These are phyloP conservation scores for Leishmania major DNA, from an alignment of 208 protist genomes.

Conservation along the genomic window DNA sequence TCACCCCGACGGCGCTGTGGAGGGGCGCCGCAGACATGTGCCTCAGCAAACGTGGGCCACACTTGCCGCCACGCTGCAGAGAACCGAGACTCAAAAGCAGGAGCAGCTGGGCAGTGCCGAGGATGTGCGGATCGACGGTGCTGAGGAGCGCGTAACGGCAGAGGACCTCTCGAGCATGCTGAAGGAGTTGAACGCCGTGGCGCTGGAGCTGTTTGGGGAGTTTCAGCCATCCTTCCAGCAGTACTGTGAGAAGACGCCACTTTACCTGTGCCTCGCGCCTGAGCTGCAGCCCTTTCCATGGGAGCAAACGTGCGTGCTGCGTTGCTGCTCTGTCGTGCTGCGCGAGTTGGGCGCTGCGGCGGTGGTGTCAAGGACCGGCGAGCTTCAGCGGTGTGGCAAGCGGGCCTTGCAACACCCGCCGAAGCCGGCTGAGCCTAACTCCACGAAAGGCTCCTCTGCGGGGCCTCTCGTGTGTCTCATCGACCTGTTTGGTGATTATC, in stretches of 20 bases:
- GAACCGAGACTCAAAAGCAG: conserved; percentile 14
- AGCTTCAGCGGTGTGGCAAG: conserved; percentile 11
- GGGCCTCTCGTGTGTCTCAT: conserved; percentile 46
- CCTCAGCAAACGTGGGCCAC: conserved; percentile 18
- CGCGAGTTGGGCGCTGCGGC: conserved; percentile 58
- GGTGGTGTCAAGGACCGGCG: conserved; percentile 41
- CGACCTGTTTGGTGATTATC: conserved; percentile 70
- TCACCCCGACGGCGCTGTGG: conserved; percentile 50
- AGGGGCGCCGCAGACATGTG: conserved; percentile 38
- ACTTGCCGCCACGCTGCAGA: conserved; percentile 27
- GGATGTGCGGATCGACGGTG: conserved; percentile 6
- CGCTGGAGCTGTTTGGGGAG: conserved; percentile 42
- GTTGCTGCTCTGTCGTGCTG: conserved; percentile 46
- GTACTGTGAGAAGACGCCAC: conserved; percentile 37
- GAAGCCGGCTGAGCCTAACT: background rate
- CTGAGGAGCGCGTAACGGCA: conserved; percentile 38
- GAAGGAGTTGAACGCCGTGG: conserved; percentile 16
- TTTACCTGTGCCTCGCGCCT: conserved; percentile 77
- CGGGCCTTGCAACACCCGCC: conserved; percentile 12
- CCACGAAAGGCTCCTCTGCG: conserved; percentile 9
- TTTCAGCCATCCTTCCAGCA: conserved; percentile 39
- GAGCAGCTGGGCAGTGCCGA: conserved; percentile 17
- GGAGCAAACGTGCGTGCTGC: conserved; percentile 55
- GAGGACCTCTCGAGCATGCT: conserved; percentile 32
- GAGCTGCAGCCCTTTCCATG: conserved; percentile 68